phyloP scores from a whole-genome alignment of 768 basidiomycete genomes.

The Mycena olivaceomarginata region DNA sequence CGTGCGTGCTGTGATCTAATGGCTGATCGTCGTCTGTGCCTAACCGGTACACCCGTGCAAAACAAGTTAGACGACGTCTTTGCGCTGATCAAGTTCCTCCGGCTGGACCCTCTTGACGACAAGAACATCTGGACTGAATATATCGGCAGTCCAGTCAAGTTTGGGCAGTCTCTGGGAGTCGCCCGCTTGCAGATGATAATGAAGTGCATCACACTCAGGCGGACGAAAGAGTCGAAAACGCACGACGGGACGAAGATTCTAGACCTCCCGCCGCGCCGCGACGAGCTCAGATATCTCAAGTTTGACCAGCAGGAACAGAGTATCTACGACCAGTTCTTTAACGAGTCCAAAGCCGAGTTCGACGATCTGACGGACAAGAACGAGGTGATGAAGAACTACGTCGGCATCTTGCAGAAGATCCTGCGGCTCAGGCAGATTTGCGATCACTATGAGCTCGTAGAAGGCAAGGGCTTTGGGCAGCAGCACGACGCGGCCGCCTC shows the following conservation, averaged over 20 bases:
- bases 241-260: slow-evolving; percentile 91
- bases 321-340: slow-evolving; percentile 93
- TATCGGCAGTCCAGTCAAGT: slow-evolving; percentile 95
- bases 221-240: slow-evolving; percentile 94
- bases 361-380: slow-evolving; percentile 90
- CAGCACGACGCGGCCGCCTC: slow-evolving; percentile 70
- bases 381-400: slow-evolving; percentile 98
- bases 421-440: slow-evolving; percentile 98
- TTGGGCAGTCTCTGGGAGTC: slow-evolving; percentile 91
- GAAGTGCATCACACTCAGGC: slow-evolving; percentile 96
- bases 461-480: slow-evolving; percentile 74
- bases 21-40: slow-evolving; percentile 93
- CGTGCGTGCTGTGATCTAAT: slow-evolving; percentile 96
- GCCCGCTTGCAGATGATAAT: slow-evolving; percentile 97
- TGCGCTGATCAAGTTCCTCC: slow-evolving; percentile 96
- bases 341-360: slow-evolving; percentile 94
- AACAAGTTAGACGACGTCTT: slow-evolving; percentile 99
- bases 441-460: slow-evolving; percentile 94
- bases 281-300: slow-evolving; percentile 90
- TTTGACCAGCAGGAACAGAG: slow-evolving; percentile 88
- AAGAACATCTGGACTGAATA: slow-evolving; percentile 95
- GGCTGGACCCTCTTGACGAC: slow-evolving; percentile 94
- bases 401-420: slow-evolving; percentile 97
- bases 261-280: slow-evolving; percentile 91
- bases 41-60: slow-evolving; percentile 99